A percentile compares a stretch with the other conserved stretches of the same genome.
Evolutionary conservation across 2,329 filamentous ascomycete species (phyloP).

Genomic region (Penicillium sp.): DNA sequence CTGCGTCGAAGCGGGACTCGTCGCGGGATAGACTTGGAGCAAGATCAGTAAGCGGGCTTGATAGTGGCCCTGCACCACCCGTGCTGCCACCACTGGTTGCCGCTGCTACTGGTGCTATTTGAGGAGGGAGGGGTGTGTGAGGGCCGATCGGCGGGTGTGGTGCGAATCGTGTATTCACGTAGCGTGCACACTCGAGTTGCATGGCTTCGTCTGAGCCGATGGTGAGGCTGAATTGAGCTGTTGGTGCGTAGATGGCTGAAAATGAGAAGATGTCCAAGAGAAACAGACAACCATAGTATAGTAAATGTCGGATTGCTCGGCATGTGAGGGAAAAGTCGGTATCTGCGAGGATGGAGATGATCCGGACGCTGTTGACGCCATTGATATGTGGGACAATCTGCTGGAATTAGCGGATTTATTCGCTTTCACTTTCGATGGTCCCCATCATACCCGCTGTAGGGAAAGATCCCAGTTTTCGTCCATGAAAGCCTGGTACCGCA

Average conservation of each 20-base stretch:
- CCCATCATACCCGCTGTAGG: slow-evolving; percentile 53
- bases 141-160: slow-evolving; percentile 38
- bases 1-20: slow-evolving; percentile 36
- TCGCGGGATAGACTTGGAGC: slow-evolving; percentile 29
- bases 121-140: slow-evolving; percentile 28
- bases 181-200: slow-evolving; percentile 85
- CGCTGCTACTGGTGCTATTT: slow-evolving; percentile 13
- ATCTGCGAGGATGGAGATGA: slow-evolving; percentile 83
- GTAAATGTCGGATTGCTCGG: slow-evolving; percentile 82
- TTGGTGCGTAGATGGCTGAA: slow-evolving; percentile 84
- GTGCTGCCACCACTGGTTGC: slow-evolving; percentile 27
- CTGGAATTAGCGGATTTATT: slow-evolving; percentile 8
- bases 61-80: slow-evolving; percentile 20
- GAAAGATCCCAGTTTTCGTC: slow-evolving; percentile 63
- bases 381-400: slow-evolving; percentile 85
- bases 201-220: slow-evolving; percentile 79
- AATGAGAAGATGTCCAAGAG: slow-evolving; percentile 97
- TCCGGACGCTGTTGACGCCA: slow-evolving; percentile 85
- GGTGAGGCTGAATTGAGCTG: slow-evolving; percentile 72
- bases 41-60: slow-evolving; percentile 31
- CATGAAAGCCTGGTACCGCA: slow-evolving; percentile 59
- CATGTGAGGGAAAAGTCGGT: slow-evolving; percentile 86
- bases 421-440: neutral
- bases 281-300: slow-evolving; percentile 91
- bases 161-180: slow-evolving; percentile 68